phyloP scores from a whole-genome alignment of 2,329 filamentous ascomycete species.

The Leptographium lundbergii region DNA sequence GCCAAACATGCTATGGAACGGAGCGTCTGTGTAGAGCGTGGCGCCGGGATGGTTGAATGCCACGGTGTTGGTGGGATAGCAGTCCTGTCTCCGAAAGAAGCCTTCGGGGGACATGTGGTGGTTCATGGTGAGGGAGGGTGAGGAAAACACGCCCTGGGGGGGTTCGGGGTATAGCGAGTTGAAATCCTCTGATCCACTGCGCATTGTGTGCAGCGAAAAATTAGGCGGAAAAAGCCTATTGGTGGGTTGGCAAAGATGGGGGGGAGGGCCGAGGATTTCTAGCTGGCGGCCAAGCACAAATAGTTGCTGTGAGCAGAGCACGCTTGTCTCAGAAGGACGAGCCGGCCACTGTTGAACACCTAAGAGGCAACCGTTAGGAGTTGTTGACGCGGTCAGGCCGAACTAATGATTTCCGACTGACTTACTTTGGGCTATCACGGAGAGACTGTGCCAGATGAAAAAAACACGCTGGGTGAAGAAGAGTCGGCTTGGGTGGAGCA shows the following conservation, averaged over 20 bases:
- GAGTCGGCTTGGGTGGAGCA: not conserved
- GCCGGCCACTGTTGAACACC: not conserved
- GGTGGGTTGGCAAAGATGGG: not conserved
- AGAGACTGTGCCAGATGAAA: not conserved
- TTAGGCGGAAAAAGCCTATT: not conserved
- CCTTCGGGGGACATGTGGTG: slow-evolving; percentile 11
- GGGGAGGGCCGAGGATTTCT: not conserved
- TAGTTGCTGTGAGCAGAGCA: not conserved
- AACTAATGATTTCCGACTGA: not conserved
- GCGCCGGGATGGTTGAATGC: slow-evolving; percentile 28
- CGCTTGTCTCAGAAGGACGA: not conserved
- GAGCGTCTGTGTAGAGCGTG: slow-evolving; percentile 32
- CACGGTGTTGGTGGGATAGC: slow-evolving; percentile 23
- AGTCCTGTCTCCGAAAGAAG: slow-evolving; percentile 9
- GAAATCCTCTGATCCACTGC: slow-evolving; percentile 11
- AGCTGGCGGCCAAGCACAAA: not conserved
- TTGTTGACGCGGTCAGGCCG: not conserved
- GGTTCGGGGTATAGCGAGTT: slow-evolving; percentile 14
- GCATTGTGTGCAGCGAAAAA: slow-evolving; percentile 8
- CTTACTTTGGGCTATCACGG: not conserved
- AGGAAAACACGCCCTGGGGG: slow-evolving; percentile 8
- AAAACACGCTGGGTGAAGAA: not conserved
- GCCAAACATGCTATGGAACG: slow-evolving; percentile 29
- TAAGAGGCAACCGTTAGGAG: not conserved
- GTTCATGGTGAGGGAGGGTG: slow-evolving; percentile 8